These are phyloP conservation scores for Microbotryum scabiosae DNA, from an alignment of 1,284 basidiomycete species.

Conservation along the genomic window DNA sequence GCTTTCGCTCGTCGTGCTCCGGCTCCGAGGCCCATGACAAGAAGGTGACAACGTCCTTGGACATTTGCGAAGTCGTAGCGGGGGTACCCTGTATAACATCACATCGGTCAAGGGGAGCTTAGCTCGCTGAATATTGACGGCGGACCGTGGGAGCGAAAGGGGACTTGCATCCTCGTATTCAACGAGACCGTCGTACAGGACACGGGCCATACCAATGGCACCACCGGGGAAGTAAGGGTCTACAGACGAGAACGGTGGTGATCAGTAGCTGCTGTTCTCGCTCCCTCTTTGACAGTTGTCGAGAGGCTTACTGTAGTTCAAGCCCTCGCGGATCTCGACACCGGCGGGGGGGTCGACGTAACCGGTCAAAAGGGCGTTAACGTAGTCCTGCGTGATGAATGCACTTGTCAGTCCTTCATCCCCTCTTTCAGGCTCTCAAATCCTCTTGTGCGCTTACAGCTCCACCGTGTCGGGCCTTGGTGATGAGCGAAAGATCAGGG, in stretches of 20 bases:
- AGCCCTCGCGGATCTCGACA: constrained; percentile 88
- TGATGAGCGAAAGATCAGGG: constrained; percentile 93
- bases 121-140: neutral
- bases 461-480: constrained; percentile 96
- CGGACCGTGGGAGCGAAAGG: neutral
- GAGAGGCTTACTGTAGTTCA: constrained; percentile 80
- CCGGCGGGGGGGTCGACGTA: constrained; percentile 96
- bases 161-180: constrained; percentile 78
- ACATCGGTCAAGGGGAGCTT: constrained; percentile 34
- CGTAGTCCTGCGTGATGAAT: constrained; percentile 64
- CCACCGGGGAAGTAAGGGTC: constrained; percentile 81
- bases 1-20: constrained; percentile 96
- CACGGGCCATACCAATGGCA: constrained; percentile 96
- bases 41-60: constrained; percentile 96
- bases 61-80: constrained; percentile 97
- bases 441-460: constrained; percentile 50
- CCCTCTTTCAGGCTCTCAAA: neutral
- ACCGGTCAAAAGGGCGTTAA: constrained; percentile 93
- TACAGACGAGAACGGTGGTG: neutral
- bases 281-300: too few species aligned
- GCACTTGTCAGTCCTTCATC: too few species aligned
- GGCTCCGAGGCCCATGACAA: constrained; percentile 68
- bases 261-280: too few species aligned
- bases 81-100: constrained; percentile 57
- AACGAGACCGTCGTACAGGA: constrained; percentile 73